Evolutionary conservation across 352 stramenopile genomes (phyloP).

Genomic region (Blastocystis sp.): DNA sequence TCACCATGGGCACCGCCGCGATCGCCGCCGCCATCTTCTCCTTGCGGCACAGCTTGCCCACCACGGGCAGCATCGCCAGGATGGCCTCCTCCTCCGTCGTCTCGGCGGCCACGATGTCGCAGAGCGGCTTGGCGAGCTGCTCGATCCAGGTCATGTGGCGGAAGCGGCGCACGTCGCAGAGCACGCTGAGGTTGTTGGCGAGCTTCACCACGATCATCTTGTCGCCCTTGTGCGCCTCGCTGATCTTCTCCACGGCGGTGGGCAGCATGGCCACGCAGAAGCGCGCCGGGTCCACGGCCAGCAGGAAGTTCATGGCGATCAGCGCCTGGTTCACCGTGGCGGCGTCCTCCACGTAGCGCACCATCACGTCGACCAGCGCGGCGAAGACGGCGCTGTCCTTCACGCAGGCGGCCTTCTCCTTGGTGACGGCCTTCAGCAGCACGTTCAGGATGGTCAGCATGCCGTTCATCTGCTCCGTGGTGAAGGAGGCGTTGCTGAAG

Average conservation of each 20-base stretch:
- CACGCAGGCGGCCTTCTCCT: constrained; percentile 34
- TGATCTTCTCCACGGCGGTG: constrained; percentile 27
- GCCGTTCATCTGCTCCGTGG: constrained; percentile 11
- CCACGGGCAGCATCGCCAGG: not conserved
- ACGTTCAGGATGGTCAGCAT: constrained; percentile 26
- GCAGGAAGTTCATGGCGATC: constrained; percentile 12
- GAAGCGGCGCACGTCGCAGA: constrained; percentile 28
- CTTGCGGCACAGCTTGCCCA: constrained; percentile 37
- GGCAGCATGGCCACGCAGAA: constrained; percentile 35
- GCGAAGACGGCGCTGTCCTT: constrained; percentile 34
- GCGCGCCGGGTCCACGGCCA: constrained; percentile 10
- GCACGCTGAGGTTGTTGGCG: constrained; percentile 25
- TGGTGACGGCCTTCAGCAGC: constrained; percentile 46
- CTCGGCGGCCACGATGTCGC: constrained; percentile 37
- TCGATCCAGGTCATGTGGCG: not conserved
- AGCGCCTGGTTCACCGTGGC: constrained; percentile 12
- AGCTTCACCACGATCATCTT: constrained; percentile 47
- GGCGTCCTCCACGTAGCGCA: constrained; percentile 11
- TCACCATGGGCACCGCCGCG: constrained; percentile 22
- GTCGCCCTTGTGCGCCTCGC: constrained; percentile 2
- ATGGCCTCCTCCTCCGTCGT: constrained; percentile 2
- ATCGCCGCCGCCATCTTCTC: constrained; percentile 9
- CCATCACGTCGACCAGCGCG: constrained; percentile 41
- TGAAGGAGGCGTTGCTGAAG: constrained; percentile 9
- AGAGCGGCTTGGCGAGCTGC: constrained; percentile 13